These are phyloP conservation scores for Schoenoplectus triqueter DNA, from an alignment of 202 grass and related monocot genomes.

Conservation along the genomic window DNA sequence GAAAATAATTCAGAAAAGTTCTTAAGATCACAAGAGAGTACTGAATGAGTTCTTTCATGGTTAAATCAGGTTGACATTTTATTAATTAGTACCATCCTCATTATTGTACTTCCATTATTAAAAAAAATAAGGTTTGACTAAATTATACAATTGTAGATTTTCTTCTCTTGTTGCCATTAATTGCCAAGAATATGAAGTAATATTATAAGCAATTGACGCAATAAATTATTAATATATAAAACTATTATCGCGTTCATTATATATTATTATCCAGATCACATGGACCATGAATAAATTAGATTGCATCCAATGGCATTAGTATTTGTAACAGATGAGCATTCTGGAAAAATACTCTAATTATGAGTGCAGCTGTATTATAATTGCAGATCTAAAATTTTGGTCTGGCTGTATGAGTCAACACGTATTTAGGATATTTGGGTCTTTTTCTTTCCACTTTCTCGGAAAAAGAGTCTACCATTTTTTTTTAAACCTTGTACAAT, in stretches of 20 bases:
- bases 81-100: neutral
- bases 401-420: neutral
- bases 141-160: neutral
- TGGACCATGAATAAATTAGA: neutral
- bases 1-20: neutral
- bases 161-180: neutral
- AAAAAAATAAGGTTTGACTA: slow-evolving; percentile 20
- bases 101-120: neutral
- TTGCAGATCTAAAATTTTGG: neutral
- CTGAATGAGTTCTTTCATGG: slow-evolving; percentile 2
- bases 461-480: too few relatives aligned
- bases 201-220: neutral
- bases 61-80: slow-evolving; percentile 21
- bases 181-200: neutral
- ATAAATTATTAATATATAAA: neutral
- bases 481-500: too few relatives aligned
- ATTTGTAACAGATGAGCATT: neutral
- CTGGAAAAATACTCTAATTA: neutral
- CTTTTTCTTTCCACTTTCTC: neutral
- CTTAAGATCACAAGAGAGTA: neutral
- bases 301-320: neutral
- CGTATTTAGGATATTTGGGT: neutral
- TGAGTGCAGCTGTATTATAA: neutral
- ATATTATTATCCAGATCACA: neutral
- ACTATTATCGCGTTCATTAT: neutral